A percentile compares a stretch with the other conserved stretches of the same genome.
Evolutionary conservation across 768 basidiomycete species (phyloP).

Genomic region (Tulasnella sp.): DNA sequence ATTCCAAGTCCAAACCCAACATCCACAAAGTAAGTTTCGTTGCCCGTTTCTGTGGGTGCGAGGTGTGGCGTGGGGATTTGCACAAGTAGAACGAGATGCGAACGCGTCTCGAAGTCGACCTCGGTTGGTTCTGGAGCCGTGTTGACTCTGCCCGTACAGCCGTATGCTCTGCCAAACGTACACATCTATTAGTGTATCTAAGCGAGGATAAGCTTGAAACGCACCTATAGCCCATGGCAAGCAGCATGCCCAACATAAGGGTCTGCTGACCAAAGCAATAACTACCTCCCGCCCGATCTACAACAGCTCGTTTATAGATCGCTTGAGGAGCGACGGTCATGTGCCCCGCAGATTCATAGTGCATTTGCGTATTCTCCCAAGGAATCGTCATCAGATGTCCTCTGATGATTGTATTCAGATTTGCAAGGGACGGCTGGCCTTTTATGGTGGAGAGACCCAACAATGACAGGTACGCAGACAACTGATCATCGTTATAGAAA

Average conservation of each 20-base stretch:
- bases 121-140: not conserved
- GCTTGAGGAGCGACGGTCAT: slow-evolving; percentile 14
- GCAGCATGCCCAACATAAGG: slow-evolving; percentile 28
- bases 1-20: slow-evolving; percentile 23
- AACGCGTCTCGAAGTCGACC: slow-evolving; percentile 3
- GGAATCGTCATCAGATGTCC: slow-evolving; percentile 24
- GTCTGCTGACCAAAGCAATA: slow-evolving; percentile 22
- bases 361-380: slow-evolving; percentile 32
- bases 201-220: not conserved
- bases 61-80: slow-evolving; percentile 15
- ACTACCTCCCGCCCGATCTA: slow-evolving; percentile 11
- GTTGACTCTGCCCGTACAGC: slow-evolving; percentile 3
- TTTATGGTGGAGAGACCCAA: slow-evolving; percentile 5
- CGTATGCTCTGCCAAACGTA: slow-evolving; percentile 9
- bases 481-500: slow-evolving; percentile 26
- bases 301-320: slow-evolving; percentile 13
- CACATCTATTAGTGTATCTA: not conserved
- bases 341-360: slow-evolving; percentile 6
- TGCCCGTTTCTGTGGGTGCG: not conserved
- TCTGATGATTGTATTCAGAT: slow-evolving; percentile 11
- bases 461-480: not conserved
- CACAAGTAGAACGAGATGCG: slow-evolving; percentile 28
- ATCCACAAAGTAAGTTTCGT: slow-evolving; percentile 30
- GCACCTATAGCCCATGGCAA: slow-evolving; percentile 29
- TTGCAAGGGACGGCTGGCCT: slow-evolving; percentile 17